Evolutionary conservation across 352 stramenopile genomes (phyloP).

Genomic region (Blastocystis sp.): DNA sequence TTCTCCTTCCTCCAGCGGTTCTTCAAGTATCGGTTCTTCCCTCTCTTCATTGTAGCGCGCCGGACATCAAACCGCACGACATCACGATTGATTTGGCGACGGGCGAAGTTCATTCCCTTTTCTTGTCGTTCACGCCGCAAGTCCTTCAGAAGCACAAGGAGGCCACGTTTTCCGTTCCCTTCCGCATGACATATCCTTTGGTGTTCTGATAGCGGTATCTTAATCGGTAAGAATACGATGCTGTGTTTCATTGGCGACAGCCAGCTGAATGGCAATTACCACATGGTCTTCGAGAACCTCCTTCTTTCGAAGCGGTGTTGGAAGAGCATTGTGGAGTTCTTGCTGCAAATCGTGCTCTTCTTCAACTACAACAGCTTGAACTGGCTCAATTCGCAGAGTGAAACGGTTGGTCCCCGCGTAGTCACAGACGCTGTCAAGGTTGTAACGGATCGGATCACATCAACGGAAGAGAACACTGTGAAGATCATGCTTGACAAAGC

Average conservation of each 20-base stretch:
- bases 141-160: neutral
- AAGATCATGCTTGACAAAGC: neutral
- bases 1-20: conserved; percentile 21
- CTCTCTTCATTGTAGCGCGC: neutral
- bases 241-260: neutral
- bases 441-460: too few species aligned
- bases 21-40: neutral
- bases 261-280: neutral
- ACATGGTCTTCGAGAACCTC: neutral
- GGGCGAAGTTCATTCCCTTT: neutral
- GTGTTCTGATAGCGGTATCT: neutral
- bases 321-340: neutral
- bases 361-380: neutral
- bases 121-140: neutral
- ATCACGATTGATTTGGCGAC: neutral
- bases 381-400: too few species aligned
- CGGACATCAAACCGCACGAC: neutral
- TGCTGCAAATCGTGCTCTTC: neutral
- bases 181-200: conserved; percentile 41
- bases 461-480: neutral
- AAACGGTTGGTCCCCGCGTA: too few species aligned
- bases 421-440: too few species aligned
- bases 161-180: neutral
- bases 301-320: neutral
- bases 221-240: neutral